Conservation (phyloP, 2,329 filamentous ascomycete genomes). For the Calonectria leucothoes region DNA sequence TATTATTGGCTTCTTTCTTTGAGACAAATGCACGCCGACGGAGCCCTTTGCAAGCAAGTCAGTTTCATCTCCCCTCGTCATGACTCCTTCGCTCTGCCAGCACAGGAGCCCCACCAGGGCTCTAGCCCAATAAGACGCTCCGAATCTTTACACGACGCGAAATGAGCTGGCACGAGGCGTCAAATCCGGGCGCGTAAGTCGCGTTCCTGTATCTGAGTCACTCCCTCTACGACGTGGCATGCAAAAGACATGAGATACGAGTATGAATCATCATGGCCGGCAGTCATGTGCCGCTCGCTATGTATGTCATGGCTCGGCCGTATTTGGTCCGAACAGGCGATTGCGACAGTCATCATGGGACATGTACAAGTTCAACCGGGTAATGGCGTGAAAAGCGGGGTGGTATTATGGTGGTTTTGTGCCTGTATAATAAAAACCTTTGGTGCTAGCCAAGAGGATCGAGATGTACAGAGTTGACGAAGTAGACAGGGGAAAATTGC, state of each 20-base stretch:
- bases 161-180: not conserved
- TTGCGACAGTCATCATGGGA: no score
- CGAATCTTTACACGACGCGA: not conserved
- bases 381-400: no score
- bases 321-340: no score
- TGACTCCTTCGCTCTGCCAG: not conserved
- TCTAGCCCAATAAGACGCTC: not conserved
- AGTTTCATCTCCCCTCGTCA: not conserved
- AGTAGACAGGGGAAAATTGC: no score
- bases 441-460: no score
- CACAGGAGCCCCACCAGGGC: not conserved
- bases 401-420: no score
- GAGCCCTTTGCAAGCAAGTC: not conserved
- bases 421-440: no score
- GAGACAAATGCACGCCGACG: not conserved
- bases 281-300: no score
- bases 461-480: no score
- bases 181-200: not conserved
- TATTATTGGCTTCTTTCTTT: not conserved
- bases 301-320: no score
- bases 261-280: not conserved
- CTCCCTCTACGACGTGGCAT: not conserved
- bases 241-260: not conserved
- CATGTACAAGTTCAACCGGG: no score
- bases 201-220: not conserved